Evolutionary conservation across 768 basidiomycete genomes (phyloP).

Genomic region (Favolaschia claudopus): DNA sequence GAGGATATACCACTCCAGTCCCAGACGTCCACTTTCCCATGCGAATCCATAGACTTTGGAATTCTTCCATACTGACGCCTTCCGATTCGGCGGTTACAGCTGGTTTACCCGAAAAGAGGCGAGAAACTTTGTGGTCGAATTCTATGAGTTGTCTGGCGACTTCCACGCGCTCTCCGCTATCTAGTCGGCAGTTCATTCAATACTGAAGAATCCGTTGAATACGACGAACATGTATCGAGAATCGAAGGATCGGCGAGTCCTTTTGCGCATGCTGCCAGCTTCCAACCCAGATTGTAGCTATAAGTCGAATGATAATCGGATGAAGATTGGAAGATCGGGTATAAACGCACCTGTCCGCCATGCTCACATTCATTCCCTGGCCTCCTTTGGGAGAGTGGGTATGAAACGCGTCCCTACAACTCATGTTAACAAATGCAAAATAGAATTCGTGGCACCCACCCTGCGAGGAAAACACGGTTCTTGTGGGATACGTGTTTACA

Average conservation of each 20-base stretch:
- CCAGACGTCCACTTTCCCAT: conserved; percentile 27
- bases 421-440: neutral
- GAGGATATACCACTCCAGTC: conserved; percentile 14
- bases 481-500: conserved; percentile 51
- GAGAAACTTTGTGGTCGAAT: conserved; percentile 47
- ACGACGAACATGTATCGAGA: conserved; percentile 22
- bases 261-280: conserved; percentile 21
- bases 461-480: conserved; percentile 61
- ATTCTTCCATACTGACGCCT: conserved; percentile 25
- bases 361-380: conserved; percentile 60
- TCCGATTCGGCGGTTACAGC: conserved; percentile 20
- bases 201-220: neutral
- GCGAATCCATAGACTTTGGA: conserved; percentile 22
- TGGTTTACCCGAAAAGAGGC: conserved; percentile 41
- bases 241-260: conserved; percentile 11
- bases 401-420: conserved; percentile 52
- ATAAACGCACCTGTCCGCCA: conserved; percentile 50
- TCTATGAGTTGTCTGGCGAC: conserved; percentile 48
- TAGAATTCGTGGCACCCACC: neutral
- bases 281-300: conserved; percentile 47
- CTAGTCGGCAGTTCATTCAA: neutral
- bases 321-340: neutral
- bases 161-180: conserved; percentile 42
- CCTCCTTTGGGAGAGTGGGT: conserved; percentile 51
- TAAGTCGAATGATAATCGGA: neutral